These are phyloP conservation scores for Neurospora terricola DNA, from an alignment of 495 filamentous ascomycete species.

Conservation along the genomic window DNA sequence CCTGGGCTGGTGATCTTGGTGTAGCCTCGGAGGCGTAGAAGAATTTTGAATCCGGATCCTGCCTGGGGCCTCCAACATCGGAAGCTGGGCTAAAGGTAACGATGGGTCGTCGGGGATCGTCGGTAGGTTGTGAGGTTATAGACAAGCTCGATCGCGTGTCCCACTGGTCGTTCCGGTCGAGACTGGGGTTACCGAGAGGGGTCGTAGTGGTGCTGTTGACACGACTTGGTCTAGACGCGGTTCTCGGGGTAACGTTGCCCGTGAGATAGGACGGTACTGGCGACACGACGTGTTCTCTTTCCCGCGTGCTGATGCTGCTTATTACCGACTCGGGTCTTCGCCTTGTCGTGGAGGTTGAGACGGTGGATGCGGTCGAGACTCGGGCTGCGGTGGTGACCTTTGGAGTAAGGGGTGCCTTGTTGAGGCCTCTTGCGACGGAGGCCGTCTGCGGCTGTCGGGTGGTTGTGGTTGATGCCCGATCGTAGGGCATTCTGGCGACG, in stretches of 20 bases:
- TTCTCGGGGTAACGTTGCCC: conserved; percentile 56
- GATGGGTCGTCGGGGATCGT: conserved; percentile 16
- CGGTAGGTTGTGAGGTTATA: conserved; percentile 19
- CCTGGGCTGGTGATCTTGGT: conserved; percentile 15
- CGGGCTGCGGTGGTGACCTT: conserved; percentile 30
- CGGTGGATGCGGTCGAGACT: conserved; percentile 16
- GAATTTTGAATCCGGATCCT: conserved; percentile 49
- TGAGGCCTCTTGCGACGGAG: conserved; percentile 28
- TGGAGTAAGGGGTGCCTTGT: conserved; percentile 35
- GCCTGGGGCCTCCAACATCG: conserved; percentile 19
- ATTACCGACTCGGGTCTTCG: conserved; percentile 13
- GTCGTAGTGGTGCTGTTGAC: conserved; percentile 58
- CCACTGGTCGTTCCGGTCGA: conserved; percentile 31
- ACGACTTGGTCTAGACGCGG: conserved; percentile 53
- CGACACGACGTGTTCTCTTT: conserved; percentile 24
- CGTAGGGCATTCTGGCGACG: conserved; percentile 21
- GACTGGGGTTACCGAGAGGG: conserved; percentile 44
- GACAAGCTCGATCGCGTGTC: conserved; percentile 29
- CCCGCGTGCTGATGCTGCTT: not conserved
- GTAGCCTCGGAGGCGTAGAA: conserved; percentile 66
- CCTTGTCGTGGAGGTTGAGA: conserved; percentile 24
- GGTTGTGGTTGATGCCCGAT: conserved; percentile 14
- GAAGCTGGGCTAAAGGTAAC: conserved; percentile 26
- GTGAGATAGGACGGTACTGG: conserved; percentile 46
- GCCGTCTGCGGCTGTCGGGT: conserved; percentile 29